A percentile compares a stretch with the other conserved stretches of the same genome.
phyloP scores from a whole-genome alignment of 1,284 basidiomycete species.

The Rhodotorula sp. region DNA sequence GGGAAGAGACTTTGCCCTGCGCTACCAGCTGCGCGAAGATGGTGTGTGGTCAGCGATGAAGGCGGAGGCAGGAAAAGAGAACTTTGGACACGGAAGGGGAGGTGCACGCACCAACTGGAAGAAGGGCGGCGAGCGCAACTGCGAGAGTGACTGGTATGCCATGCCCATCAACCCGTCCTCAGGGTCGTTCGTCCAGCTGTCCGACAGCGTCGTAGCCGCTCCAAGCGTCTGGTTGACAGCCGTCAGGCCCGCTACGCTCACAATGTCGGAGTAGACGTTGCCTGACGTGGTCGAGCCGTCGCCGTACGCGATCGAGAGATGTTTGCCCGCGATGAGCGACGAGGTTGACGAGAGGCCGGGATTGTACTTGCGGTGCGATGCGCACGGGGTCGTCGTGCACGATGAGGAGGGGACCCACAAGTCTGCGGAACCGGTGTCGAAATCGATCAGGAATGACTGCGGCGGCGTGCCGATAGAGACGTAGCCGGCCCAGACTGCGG shows the following conservation, averaged over 20 bases:
- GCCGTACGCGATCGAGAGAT: slow-evolving; percentile 59
- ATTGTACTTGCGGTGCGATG: slow-evolving; percentile 45
- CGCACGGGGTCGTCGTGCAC: slow-evolving; percentile 44
- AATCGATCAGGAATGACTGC: slow-evolving; percentile 41
- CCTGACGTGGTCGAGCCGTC: slow-evolving; percentile 63
- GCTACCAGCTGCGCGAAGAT: slow-evolving; percentile 26
- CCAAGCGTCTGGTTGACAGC: slow-evolving; percentile 51
- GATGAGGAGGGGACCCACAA: slow-evolving; percentile 46
- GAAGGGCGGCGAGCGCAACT: slow-evolving; percentile 38
- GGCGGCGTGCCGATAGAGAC: slow-evolving; percentile 41
- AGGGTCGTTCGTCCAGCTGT: slow-evolving; percentile 39
- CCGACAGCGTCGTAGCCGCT: slow-evolving; percentile 48
- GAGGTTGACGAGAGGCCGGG: slow-evolving; percentile 42
- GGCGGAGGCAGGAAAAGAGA: too few relatives aligned
- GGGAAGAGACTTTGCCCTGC: slow-evolving; percentile 51
- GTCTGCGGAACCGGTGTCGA: slow-evolving; percentile 48
- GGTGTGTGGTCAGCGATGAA: too few relatives aligned
- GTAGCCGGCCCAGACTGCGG: slow-evolving; percentile 36
- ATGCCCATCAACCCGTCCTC: slow-evolving; percentile 52
- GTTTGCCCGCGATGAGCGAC: slow-evolving; percentile 38
- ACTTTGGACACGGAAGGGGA: too few relatives aligned
- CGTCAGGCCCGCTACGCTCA: slow-evolving; percentile 52
- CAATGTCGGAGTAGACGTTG: slow-evolving; percentile 59
- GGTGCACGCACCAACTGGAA: slow-evolving; percentile 40
- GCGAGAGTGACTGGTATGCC: slow-evolving; percentile 47